phyloP scores from a whole-genome alignment of 1,139 yeast genomes.

The Suhomyces anneliseae region DNA sequence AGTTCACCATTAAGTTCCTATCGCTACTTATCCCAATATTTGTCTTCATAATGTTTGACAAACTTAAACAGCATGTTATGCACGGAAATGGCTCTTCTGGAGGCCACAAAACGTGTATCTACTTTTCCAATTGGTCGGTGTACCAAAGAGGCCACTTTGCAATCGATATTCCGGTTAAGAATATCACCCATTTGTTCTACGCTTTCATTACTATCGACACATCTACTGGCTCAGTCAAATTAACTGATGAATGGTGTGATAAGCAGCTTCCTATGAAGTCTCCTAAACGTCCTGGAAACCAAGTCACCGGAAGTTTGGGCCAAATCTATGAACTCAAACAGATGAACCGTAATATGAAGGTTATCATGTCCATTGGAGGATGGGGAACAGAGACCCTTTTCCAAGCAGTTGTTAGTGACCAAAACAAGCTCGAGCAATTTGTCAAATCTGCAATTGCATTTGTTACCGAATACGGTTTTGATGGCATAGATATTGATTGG shows the following conservation, averaged over 20 bases:
- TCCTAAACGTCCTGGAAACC: slow-evolving; percentile 17
- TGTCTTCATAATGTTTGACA: background rate
- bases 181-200: slow-evolving; percentile 69
- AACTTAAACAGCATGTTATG: background rate
- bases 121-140: slow-evolving; percentile 68
- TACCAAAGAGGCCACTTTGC: slow-evolving; percentile 65
- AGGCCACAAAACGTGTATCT: slow-evolving; percentile 28
- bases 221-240: slow-evolving; percentile 50
- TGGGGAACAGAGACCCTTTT: slow-evolving; percentile 68
- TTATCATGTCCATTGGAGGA: slow-evolving; percentile 84
- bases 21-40: background rate
- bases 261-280: slow-evolving; percentile 41
- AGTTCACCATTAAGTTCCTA: background rate
- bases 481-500: slow-evolving; percentile 95
- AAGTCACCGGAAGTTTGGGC: slow-evolving; percentile 52
- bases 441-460: slow-evolving; percentile 48
- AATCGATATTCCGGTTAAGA: slow-evolving; percentile 56
- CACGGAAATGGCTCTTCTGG: background rate
- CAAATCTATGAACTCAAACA: slow-evolving; percentile 55
- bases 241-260: slow-evolving; percentile 73
- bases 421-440: slow-evolving; percentile 44
- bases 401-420: slow-evolving; percentile 41
- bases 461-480: slow-evolving; percentile 63
- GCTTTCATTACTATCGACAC: slow-evolving; percentile 68
- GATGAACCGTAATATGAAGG: slow-evolving; percentile 50